phyloP scores from a whole-genome alignment of 1,139 yeast species.

The Candida labiduridarum region DNA sequence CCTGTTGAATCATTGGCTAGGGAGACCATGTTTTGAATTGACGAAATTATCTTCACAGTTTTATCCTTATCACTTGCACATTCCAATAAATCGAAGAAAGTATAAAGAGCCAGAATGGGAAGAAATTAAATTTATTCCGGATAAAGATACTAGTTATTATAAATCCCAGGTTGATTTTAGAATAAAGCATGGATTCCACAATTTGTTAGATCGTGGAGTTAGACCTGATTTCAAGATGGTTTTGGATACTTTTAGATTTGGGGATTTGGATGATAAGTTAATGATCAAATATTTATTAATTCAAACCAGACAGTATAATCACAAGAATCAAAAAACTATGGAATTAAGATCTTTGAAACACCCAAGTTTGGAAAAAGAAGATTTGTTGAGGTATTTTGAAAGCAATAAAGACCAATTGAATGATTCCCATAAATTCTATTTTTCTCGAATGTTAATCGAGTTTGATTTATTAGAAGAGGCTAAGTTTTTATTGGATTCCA shows the following conservation, averaged over 20 bases:
- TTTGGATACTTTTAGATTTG: conserved; percentile 29
- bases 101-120: conserved; percentile 19
- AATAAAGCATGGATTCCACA: conserved; percentile 37
- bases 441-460: conserved; percentile 36
- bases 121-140: conserved; percentile 9
- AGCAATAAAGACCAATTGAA: conserved; percentile 19
- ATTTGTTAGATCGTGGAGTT: conserved; percentile 35
- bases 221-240: conserved; percentile 36
- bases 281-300: conserved; percentile 23
- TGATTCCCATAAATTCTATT: conserved; percentile 32
- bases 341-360: conserved; percentile 25
- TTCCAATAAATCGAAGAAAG: conserved; percentile 17
- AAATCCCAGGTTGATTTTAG: conserved; percentile 35
- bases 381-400: conserved; percentile 20
- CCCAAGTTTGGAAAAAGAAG: conserved; percentile 19
- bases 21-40: conserved; percentile 21
- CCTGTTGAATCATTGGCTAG: conserved; percentile 28
- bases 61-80: conserved; percentile 30
- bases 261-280: conserved; percentile 11
- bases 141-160: background rate
- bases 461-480: conserved; percentile 29
- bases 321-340: conserved; percentile 20
- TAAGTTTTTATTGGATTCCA: conserved; percentile 23
- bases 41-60: conserved; percentile 30
- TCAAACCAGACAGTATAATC: conserved; percentile 21